phyloP scores from a whole-genome alignment of 176 grass and related monocot genomes.

The Chloris gayana region DNA sequence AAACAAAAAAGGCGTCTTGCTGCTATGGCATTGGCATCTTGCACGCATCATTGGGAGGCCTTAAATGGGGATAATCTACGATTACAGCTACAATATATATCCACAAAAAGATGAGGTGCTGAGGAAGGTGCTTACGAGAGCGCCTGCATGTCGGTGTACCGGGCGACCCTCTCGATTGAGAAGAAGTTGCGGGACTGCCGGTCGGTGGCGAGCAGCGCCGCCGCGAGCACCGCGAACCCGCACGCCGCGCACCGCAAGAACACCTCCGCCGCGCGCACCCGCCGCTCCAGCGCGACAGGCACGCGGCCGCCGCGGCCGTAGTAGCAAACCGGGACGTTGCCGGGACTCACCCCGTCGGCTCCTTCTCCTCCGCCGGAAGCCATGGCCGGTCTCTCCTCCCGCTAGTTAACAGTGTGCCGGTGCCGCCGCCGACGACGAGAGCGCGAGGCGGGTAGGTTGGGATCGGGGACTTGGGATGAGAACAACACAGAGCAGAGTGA shows the following conservation, averaged over 20 bases:
- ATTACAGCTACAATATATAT: not conserved
- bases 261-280: slow-evolving; percentile 68
- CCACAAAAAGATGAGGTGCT: not conserved
- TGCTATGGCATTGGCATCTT: not conserved
- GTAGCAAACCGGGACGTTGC: slow-evolving; percentile 77
- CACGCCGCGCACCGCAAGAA: slow-evolving; percentile 64
- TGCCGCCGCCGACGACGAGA: not conserved
- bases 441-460: not conserved
- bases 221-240: slow-evolving; percentile 68
- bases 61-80: not conserved
- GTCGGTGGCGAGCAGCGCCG: slow-evolving; percentile 64
- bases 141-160: slow-evolving; percentile 80
- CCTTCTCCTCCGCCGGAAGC: slow-evolving; percentile 28
- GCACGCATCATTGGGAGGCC: too few relatives aligned
- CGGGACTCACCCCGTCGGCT: slow-evolving; percentile 51
- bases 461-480: too few relatives aligned
- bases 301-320: slow-evolving; percentile 49
- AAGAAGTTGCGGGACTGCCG: slow-evolving; percentile 66
- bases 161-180: slow-evolving; percentile 77
- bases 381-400: slow-evolving; percentile 24
- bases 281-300: slow-evolving; percentile 63
- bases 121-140: slow-evolving; percentile 62
- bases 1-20: not conserved
- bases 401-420: too few relatives aligned
- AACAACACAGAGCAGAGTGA: not conserved